Evolutionary conservation across 1,284 basidiomycete species (phyloP), one percentile per base, ranked within the genome.

Genomic region (Malassezia nana): DNA sequence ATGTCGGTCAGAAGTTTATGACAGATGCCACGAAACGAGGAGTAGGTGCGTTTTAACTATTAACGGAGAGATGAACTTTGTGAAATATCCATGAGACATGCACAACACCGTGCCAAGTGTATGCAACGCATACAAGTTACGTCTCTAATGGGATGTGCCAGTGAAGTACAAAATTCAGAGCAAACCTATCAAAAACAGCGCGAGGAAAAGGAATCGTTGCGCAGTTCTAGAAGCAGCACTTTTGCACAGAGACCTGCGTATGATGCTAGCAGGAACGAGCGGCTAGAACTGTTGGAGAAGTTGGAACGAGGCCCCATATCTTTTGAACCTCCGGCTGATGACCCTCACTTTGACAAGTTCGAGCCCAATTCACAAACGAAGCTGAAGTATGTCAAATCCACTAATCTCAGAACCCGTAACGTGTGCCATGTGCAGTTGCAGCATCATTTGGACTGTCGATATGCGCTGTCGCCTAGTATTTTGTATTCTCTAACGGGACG

Each of bases 381-480:
- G 24, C 24, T 48, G 9, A 39, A 16, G 35, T 39, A 20, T n/a
- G 45, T 46, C 12, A 3, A 7, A 7, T 22, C 31, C n/a, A 7
- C 39, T 32, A 79, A 84, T 39, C 78, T 95, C 64, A 89, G 88
- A 41, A 83, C 83, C 28, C 85, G 91, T 35, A 73, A 75, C 2
- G 76, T 92, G 6, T 71, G 86, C 1, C 84, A 95, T 70, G 80
- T 83, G 20, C 81, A 85, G 55, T 76, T 96, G 7, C 83, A 87
- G 73, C 83, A 85, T n/a, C 82, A 89, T 74, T 78, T 98, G 26
- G 78, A 80, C 22, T 87, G 84, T 3, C 82, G 92, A 28, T 92
- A 85, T 74, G 87, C 86, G 68, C 79, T 98, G 39, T 83, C 87
- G 0, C 89, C 90, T 0, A 89, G 88, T 0, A 81, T 80, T 25